phyloP scores from a whole-genome alignment of 164 flowering plant genomes.

The Aristolochia californica region DNA sequence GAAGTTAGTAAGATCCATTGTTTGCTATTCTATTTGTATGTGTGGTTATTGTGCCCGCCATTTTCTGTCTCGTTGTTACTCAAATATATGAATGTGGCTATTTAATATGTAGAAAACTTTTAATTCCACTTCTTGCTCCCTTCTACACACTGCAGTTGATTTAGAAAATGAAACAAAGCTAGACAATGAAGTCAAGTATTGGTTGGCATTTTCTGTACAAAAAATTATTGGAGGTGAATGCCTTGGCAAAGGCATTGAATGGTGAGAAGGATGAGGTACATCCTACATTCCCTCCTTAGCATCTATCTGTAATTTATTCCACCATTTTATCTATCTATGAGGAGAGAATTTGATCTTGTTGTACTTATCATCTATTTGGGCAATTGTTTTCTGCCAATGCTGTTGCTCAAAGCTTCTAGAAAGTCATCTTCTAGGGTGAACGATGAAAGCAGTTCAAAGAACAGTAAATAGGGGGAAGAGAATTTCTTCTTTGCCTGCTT shows the following conservation, averaged over 20 bases:
- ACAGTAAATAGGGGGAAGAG: conserved; percentile 39
- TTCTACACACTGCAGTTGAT: conserved; percentile 28
- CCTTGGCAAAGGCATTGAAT: conserved; percentile 25
- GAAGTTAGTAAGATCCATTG: too few relatives aligned
- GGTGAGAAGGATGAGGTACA: conserved; percentile 22
- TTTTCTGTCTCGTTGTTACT: too few relatives aligned
- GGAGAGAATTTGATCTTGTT: neutral
- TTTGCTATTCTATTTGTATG: too few relatives aligned
- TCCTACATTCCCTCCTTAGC: neutral
- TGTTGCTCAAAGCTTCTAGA: conserved; percentile 59
- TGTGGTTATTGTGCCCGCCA: too few relatives aligned
- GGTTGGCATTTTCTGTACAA: conserved; percentile 30
- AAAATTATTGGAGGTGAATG: conserved; percentile 26
- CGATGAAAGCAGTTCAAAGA: conserved; percentile 60
- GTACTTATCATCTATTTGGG: conserved; percentile 16
- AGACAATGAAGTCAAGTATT: conserved; percentile 23
- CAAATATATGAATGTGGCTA: neutral
- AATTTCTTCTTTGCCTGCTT: neutral
- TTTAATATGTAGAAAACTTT: conserved; percentile 12
- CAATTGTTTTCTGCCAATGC: conserved; percentile 60
- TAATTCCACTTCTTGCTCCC: conserved; percentile 27
- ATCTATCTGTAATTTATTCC: neutral
- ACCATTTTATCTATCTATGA: too few relatives aligned
- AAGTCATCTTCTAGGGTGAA: conserved; percentile 62
- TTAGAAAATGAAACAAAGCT: conserved; percentile 23